Evolutionary conservation across 805 yeast species (phyloP), one percentile per base, ranked within the genome.

Genomic region (Hanseniaspora singularis): DNA sequence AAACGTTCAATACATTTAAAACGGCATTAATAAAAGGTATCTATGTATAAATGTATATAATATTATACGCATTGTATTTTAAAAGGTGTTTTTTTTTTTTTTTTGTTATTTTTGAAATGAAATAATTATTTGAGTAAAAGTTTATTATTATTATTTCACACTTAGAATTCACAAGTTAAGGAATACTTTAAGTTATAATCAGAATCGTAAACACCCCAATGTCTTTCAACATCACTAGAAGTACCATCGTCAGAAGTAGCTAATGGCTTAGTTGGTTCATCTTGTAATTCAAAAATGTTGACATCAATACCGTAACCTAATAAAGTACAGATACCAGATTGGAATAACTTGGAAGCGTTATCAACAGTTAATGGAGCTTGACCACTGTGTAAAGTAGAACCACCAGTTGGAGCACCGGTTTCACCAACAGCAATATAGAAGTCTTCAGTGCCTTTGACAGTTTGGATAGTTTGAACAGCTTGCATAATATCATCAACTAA

Each of bases 401-500:
- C 96, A 5, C 72, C 77, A 28, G 95, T 74, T 63, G 96, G 94
- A 95, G 96, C 87, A 57, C 96, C 96, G 54, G 96, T 87, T 72
- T 88, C 96, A 65, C 96, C 96, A 58, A 87, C 92, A 87, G 89
- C 88, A 73, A 88, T 86, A 49, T 77, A 73, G 57, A 89, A 74
- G 66, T 86, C 88, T 50, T 89, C 79, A 51, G 81, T 67, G 52
- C 95, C 96, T 73, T 89, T 88, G 57, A 74, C 65, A 55, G 85
- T 70, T 73, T 89, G 96, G 58, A 89, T 77, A 51, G 72, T 70
- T 71, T 86, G 94, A 64, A 89, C 70, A 54, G 96, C 96, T 73
- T 89, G 96, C 95, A 88, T 87, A 65, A 89, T 85, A 65, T 89
- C 96, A 64, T 88, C 96, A 55, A 86, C 76, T 81, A 88, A 89